phyloP scores from a whole-genome alignment of 1,284 basidiomycete genomes.

The Ustilago esculenta region DNA sequence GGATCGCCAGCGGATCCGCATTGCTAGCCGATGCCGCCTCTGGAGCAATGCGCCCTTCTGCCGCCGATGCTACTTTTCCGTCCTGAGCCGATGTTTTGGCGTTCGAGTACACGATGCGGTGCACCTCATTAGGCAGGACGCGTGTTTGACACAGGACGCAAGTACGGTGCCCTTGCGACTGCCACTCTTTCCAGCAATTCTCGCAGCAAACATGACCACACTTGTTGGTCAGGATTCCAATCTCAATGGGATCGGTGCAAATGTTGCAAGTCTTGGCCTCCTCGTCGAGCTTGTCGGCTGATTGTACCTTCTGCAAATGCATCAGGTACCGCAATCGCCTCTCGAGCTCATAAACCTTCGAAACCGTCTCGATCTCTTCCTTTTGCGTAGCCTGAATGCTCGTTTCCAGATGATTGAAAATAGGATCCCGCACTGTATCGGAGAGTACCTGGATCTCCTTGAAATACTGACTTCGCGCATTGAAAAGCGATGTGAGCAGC shows the following conservation, averaged over 20 bases:
- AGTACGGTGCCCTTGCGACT: constrained; percentile 43
- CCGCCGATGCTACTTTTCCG: constrained; percentile 8
- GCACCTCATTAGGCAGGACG: constrained; percentile 50
- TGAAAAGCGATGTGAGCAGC: constrained; percentile 49
- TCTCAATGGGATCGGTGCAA: constrained; percentile 59
- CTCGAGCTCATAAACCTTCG: constrained; percentile 46
- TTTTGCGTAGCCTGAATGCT: constrained; percentile 26
- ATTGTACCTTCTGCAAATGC: constrained; percentile 55
- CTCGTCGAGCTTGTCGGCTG: constrained; percentile 31
- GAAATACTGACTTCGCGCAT: constrained; percentile 57
- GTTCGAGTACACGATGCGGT: constrained; percentile 55
- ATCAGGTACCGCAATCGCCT: constrained; percentile 55
- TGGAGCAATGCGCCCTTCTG: background rate
- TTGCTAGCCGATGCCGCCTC: background rate
- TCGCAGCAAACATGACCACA: constrained; percentile 62
- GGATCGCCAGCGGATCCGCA: constrained; percentile 10
- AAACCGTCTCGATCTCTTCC: constrained; percentile 39
- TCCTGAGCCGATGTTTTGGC: background rate
- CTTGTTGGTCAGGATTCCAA: constrained; percentile 56
- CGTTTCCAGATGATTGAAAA: constrained; percentile 29
- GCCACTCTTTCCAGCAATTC: constrained; percentile 63
- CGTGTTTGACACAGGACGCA: constrained; percentile 61
- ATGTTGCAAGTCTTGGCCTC: constrained; percentile 56
- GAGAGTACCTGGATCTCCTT: constrained; percentile 62
- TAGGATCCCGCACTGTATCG: constrained; percentile 59